Percentiles rank a stretch among this genome's conserved stretches.
These are phyloP conservation scores for Waltergamsia citrina DNA, from an alignment of 2,329 filamentous ascomycete genomes.

Conservation along the genomic window DNA sequence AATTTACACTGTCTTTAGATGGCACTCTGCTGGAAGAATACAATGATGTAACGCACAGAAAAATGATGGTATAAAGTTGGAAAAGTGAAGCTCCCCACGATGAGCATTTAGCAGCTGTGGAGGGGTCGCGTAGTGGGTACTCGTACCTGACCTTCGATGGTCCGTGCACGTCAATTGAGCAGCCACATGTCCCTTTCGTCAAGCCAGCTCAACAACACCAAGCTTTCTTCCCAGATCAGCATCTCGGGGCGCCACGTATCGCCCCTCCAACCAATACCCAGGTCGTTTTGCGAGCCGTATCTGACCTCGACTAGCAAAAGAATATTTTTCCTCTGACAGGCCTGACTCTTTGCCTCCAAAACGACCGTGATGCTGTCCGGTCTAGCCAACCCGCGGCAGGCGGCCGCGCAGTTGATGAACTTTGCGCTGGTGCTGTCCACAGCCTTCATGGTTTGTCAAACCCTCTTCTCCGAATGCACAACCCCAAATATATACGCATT, in stretches of 20 bases:
- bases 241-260: background rate
- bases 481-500: no score
- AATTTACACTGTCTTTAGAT: no score
- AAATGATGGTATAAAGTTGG: no score
- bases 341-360: no score
- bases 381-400: constrained; percentile 69
- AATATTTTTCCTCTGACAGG: no score
- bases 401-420: constrained; percentile 75
- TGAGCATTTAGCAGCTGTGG: background rate
- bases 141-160: no score
- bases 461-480: no score
- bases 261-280: background rate
- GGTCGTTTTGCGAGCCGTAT: background rate
- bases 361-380: constrained; percentile 57
- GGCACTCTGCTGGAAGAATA: no score
- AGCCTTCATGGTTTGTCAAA: constrained; percentile 66
- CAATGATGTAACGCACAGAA: no score
- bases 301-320: no score
- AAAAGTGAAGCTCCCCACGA: no score
- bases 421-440: constrained; percentile 85
- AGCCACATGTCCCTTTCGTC: constrained; percentile 1
- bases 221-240: background rate
- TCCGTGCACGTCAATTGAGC: background rate
- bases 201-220: background rate
- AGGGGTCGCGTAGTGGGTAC: no score